Percentiles rank a stretch among this genome's conserved stretches.
These are phyloP conservation scores for Linum usitatissimum DNA, from an alignment of 345 rosid species.

Conservation along the genomic window DNA sequence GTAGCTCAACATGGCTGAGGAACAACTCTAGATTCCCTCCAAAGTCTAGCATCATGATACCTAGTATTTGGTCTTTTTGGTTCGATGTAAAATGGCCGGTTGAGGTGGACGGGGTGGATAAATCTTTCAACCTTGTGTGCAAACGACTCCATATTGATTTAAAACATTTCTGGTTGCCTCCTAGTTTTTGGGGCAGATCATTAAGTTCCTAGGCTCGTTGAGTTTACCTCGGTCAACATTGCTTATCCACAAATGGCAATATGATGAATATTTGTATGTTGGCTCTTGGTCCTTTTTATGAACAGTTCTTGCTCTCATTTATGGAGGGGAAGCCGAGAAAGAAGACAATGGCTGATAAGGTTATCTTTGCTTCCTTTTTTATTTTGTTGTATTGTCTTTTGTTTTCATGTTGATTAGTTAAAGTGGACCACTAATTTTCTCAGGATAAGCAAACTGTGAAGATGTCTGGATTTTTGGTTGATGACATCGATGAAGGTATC, in stretches of 20 bases:
- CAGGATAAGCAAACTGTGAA: constrained; percentile 32
- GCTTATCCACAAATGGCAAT: background rate
- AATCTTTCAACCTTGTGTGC: too few relatives aligned
- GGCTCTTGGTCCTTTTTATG: background rate
- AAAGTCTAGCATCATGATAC: too few relatives aligned
- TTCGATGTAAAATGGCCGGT: too few relatives aligned
- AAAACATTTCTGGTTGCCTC: background rate
- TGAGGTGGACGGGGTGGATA: too few relatives aligned
- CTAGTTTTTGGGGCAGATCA: background rate
- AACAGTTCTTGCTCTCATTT: constrained; percentile 50
- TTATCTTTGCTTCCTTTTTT: constrained; percentile 19
- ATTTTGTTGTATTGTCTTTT: background rate
- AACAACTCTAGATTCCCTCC: too few relatives aligned
- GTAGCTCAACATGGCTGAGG: background rate
- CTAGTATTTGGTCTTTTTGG: too few relatives aligned
- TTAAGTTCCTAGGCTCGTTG: background rate
- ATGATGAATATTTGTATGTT: background rate
- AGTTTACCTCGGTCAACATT: background rate
- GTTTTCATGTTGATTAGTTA: background rate
- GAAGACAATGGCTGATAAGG: constrained; percentile 48
- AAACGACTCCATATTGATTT: background rate
- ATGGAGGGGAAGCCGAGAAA: constrained; percentile 54
- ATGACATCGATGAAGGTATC: constrained; percentile 24
- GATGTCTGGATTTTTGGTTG: constrained; percentile 49
- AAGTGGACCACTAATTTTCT: constrained; percentile 9